A percentile compares a stretch with the other conserved stretches of the same genome.
These are phyloP conservation scores for Mycena latifolia DNA, from an alignment of 768 basidiomycete species.

Conservation along the genomic window DNA sequence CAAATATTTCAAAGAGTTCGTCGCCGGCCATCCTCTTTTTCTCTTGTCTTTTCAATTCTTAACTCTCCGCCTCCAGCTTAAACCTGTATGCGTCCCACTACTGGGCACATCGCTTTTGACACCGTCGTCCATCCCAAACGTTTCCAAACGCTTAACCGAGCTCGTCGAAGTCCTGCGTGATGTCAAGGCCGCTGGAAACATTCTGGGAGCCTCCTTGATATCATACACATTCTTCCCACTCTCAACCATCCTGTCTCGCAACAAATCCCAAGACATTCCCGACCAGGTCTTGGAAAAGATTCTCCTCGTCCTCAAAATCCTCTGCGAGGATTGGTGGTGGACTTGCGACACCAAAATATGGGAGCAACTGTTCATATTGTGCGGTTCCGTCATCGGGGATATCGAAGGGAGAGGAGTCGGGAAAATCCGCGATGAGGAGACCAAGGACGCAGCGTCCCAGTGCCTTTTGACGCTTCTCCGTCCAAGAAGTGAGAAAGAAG, in stretches of 20 bases:
- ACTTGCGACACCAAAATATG: constrained; percentile 76
- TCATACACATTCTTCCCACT: constrained; percentile 92
- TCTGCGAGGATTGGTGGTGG: constrained; percentile 91
- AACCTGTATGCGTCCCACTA: constrained; percentile 84
- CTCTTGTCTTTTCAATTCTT: neutral
- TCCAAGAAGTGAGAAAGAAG: constrained; percentile 58
- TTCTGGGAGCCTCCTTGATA: constrained; percentile 70
- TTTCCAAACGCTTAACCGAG: constrained; percentile 64
- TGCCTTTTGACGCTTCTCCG: constrained; percentile 77
- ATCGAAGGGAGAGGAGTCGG: constrained; percentile 77
- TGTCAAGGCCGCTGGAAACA: constrained; percentile 49
- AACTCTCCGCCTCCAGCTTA: constrained; percentile 55
- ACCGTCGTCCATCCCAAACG: constrained; percentile 61
- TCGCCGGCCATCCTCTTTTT: neutral
- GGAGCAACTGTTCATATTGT: constrained; percentile 90
- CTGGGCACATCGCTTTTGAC: constrained; percentile 77
- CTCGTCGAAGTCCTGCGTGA: constrained; percentile 63
- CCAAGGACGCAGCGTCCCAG: constrained; percentile 77
- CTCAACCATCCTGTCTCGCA: constrained; percentile 85
- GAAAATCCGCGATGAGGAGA: constrained; percentile 83
- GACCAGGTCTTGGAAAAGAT: constrained; percentile 85
- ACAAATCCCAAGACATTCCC: constrained; percentile 75
- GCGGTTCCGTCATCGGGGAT: constrained; percentile 72
- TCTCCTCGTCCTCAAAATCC: constrained; percentile 65
- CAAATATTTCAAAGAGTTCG: constrained; percentile 33